Evolutionary conservation across 1,284 basidiomycete species (phyloP).

Genomic region (Malassezia globosa): DNA sequence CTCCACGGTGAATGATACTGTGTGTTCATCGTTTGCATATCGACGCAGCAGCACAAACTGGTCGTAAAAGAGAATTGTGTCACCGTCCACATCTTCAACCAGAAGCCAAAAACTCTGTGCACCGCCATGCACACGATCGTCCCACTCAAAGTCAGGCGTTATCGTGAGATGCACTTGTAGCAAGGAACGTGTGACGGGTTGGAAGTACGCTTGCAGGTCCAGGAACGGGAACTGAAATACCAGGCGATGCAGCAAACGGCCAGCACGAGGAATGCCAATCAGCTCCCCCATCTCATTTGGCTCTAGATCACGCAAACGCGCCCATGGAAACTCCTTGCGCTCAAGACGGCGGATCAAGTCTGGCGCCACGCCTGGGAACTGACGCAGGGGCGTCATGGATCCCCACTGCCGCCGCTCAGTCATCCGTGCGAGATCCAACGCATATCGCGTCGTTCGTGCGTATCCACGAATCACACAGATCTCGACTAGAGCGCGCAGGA

Average conservation of each 20-base stretch:
- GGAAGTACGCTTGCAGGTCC: constrained; percentile 55
- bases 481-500: constrained; percentile 92
- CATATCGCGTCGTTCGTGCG: constrained; percentile 81
- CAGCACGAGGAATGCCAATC: constrained; percentile 76
- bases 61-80: constrained; percentile 87
- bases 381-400: constrained; percentile 90
- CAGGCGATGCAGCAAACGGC: constrained; percentile 78
- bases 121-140: constrained; percentile 77
- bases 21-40: constrained; percentile 79
- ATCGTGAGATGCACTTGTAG: constrained; percentile 52
- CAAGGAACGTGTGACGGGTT: constrained; percentile 39
- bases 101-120: constrained; percentile 79
- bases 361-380: constrained; percentile 76
- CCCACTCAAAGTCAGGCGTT: constrained; percentile 92
- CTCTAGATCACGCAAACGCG: constrained; percentile 39
- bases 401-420: constrained; percentile 69
- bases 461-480: constrained; percentile 98
- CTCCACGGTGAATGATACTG: constrained; percentile 81
- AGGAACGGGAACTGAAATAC: constrained; percentile 94
- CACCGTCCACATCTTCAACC: constrained; percentile 94
- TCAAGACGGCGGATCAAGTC: constrained; percentile 87
- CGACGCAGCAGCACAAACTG: constrained; percentile 79
- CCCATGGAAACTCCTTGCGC: constrained; percentile 67
- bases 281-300: constrained; percentile 61
- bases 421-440: constrained; percentile 94